Conservation (phyloP, 768 basidiomycete species). For the Naematelia aurantialba region DNA sequence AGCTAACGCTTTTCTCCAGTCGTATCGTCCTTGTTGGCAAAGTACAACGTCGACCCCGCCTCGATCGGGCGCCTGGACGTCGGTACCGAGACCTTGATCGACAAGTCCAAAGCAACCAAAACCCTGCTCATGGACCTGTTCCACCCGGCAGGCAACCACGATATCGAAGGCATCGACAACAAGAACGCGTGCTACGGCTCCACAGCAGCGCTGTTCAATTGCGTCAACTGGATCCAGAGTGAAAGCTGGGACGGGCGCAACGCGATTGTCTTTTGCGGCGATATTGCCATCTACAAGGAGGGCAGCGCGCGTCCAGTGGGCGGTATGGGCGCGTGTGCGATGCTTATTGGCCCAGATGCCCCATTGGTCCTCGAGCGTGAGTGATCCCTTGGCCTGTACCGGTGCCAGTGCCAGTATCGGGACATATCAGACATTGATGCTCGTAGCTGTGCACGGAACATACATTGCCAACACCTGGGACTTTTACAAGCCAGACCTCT, state of each 20-base stretch:
- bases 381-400: slow-evolving; percentile 46
- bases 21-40: slow-evolving; percentile 81
- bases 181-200: slow-evolving; percentile 99
- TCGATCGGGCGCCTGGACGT: slow-evolving; percentile 97
- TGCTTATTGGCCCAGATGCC: slow-evolving; percentile 93
- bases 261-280: slow-evolving; percentile 92
- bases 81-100: slow-evolving; percentile 98
- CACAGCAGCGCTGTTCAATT: slow-evolving; percentile 97
- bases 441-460: slow-evolving; percentile 82
- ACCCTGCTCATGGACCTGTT: slow-evolving; percentile 99
- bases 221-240: slow-evolving; percentile 95
- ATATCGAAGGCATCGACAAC: slow-evolving; percentile 97
- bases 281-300: slow-evolving; percentile 97
- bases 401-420: not conserved
- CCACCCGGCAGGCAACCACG: slow-evolving; percentile 82
- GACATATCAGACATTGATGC: not conserved
- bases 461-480: slow-evolving; percentile 98
- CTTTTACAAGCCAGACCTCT: slow-evolving; percentile 95
- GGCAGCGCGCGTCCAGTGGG: slow-evolving; percentile 92
- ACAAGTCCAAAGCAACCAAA: slow-evolving; percentile 99
- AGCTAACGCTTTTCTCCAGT: no score
- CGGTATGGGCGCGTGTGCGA: slow-evolving; percentile 91
- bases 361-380: slow-evolving; percentile 91
- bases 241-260: slow-evolving; percentile 96
- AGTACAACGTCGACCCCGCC: slow-evolving; percentile 91